These are phyloP conservation scores for Trypanosoma brucei DNA, from an alignment of 208 protist species.

Conservation along the genomic window DNA sequence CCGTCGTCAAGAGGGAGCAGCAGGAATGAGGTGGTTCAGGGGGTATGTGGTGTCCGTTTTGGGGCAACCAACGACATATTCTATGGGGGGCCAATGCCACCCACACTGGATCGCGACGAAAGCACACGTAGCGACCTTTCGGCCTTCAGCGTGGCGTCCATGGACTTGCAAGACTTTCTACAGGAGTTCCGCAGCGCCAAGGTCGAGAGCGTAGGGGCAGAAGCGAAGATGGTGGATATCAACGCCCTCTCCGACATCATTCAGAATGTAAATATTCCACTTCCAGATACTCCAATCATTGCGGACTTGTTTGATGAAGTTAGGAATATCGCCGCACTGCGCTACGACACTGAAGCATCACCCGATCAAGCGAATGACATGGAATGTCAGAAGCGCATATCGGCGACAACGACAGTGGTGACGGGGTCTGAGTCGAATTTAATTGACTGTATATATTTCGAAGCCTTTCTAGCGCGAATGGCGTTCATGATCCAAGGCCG, in stretches of 20 bases:
- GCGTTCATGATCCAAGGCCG: constrained; percentile 64
- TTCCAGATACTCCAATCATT: constrained; percentile 47
- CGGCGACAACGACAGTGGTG: not conserved
- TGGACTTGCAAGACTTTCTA: constrained; percentile 69
- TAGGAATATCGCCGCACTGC: constrained; percentile 11
- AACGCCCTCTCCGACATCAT: constrained; percentile 58
- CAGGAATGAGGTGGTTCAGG: constrained; percentile 16
- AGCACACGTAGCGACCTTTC: constrained; percentile 46
- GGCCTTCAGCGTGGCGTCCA: constrained; percentile 51
- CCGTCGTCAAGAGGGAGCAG: constrained; percentile 19
- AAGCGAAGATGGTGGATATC: constrained; percentile 32
- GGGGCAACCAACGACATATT: not conserved
- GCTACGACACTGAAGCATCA: not conserved
- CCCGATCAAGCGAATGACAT: constrained; percentile 1
- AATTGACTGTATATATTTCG: constrained; percentile 44
- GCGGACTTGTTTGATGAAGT: constrained; percentile 71
- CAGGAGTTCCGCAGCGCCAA: constrained; percentile 62
- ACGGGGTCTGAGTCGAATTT: constrained; percentile 11
- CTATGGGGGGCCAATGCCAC: not conserved
- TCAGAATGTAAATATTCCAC: constrained; percentile 43
- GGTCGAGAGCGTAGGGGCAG: constrained; percentile 40
- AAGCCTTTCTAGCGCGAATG: constrained; percentile 73
- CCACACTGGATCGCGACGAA: constrained; percentile 24
- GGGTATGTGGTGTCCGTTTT: constrained; percentile 12
- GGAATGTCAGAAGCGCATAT: not conserved